Evolutionary conservation across 2,329 filamentous ascomycete species (phyloP), one percentile per base, ranked within the genome.

Genomic region (Paraphaeosphaeria minitans): DNA sequence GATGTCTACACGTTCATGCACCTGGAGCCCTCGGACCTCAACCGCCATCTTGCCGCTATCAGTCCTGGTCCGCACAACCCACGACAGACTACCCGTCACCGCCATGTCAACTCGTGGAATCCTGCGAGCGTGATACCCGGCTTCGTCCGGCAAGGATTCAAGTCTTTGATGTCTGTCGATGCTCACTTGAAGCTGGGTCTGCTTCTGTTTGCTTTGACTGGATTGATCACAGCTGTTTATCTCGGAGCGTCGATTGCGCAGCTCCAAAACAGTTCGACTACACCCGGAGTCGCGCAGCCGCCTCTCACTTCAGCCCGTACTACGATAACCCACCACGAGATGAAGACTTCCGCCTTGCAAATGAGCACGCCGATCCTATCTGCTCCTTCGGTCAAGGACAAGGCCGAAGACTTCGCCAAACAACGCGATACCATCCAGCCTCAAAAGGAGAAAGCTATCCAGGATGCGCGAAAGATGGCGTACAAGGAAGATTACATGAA

Each of bases 31-130:
- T 66, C 60, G n/a, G 70, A 77, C 51, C 57, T 78, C 43, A 78
- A 77, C 41, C 72, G 75, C n/a, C 75, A 78, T 57, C 57, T 78
- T 37, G 73, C 74, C 37, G 62, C 64, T 22, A 70, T 77, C 48
- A 73, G 66, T 41, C 67, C 71, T 55, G 48, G 42, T 22, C 1
- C 29, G 6, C 27, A 21, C 0, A 4, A 27, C 16, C n/a, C 47
- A 16, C 47, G 29, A 13, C 29, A 37, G 10, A 43, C 48, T 1
- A 56, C 21, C 16, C n/a, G 5, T 21, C 16, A 3, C 27, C 13
- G 24, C 14, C 8, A 45, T n/a, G 13, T n/a, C 14, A 47, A 33
- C 21, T 7, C 21, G 14, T 58, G 56, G 56, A 46, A 35, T 10
- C 41, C 14, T 10, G n/a, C 21, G 24, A 16, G 14, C 22, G 19